phyloP scores from a whole-genome alignment of 2,329 filamentous ascomycete species.

The Parasarocladium wereldwijsianum region DNA sequence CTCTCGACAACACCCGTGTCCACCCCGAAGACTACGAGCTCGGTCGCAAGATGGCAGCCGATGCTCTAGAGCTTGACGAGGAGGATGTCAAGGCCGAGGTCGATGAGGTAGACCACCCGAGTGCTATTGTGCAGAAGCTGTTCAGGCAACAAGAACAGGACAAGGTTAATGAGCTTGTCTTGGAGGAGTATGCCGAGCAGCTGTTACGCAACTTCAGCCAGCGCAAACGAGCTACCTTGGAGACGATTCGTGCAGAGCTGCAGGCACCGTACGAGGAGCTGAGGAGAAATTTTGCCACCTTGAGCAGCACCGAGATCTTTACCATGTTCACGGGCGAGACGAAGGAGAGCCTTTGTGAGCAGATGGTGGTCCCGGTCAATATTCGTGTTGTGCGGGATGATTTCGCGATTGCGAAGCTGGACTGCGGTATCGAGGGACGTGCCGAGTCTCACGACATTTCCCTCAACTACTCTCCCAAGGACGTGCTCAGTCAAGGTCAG shows the following conservation, averaged over 20 bases:
- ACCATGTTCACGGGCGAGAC: slow-evolving; percentile 96
- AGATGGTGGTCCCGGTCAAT: slow-evolving; percentile 85
- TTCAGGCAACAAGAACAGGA: slow-evolving; percentile 89
- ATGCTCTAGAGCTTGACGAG: slow-evolving; percentile 90
- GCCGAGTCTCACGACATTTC: slow-evolving; percentile 74
- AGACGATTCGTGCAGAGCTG: slow-evolving; percentile 89
- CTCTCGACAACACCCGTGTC: slow-evolving; percentile 90
- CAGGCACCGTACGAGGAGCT: slow-evolving; percentile 91
- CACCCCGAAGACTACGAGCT: slow-evolving; percentile 98
- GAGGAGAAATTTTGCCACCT: slow-evolving; percentile 58
- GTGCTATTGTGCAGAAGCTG: slow-evolving; percentile 86
- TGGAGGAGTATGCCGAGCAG: slow-evolving; percentile 95
- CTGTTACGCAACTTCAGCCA: slow-evolving; percentile 86
- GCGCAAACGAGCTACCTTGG: slow-evolving; percentile 85
- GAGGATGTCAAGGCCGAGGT: slow-evolving; percentile 94
- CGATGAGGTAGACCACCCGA: slow-evolving; percentile 76
- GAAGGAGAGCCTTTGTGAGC: slow-evolving; percentile 63
- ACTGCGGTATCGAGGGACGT: slow-evolving; percentile 85
- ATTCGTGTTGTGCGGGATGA: slow-evolving; percentile 82
- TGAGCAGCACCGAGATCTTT: slow-evolving; percentile 70
- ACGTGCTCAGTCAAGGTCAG: slow-evolving; percentile 65
- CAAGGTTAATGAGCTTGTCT: slow-evolving; percentile 85
- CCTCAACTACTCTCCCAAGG: slow-evolving; percentile 53
- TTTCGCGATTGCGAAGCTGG: slow-evolving; percentile 84
- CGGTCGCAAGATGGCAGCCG: slow-evolving; percentile 94